A percentile compares a stretch with the other conserved stretches of the same genome.
These are phyloP conservation scores for Pancytospora philotis DNA, from an alignment of 371 early-diverging fungal genomes.

Conservation along the genomic window DNA sequence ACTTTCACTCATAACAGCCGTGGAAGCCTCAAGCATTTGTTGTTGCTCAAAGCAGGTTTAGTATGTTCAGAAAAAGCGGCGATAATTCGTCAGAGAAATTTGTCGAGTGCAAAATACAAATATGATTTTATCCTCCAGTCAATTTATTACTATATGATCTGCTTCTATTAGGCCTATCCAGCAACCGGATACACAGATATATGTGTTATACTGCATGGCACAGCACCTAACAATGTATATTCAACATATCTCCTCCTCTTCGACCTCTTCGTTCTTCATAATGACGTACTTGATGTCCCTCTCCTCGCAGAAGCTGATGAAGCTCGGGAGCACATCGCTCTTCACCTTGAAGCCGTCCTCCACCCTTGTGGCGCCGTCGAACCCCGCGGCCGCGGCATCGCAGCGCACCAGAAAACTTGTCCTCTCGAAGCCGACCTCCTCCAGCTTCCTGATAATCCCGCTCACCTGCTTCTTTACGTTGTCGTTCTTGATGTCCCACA, in stretches of 20 bases:
- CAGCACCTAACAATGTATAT: not conserved
- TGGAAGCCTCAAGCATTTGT: too few relatives aligned
- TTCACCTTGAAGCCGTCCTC: not conserved
- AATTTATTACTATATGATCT: not conserved
- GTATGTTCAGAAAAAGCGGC: too few relatives aligned
- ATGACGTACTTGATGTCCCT: constrained; percentile 20
- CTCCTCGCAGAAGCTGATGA: constrained; percentile 13
- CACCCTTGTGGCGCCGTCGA: constrained; percentile 2
- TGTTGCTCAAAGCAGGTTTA: too few relatives aligned
- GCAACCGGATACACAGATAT: not conserved
- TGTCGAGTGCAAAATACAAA: too few relatives aligned
- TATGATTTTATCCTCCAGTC: too few relatives aligned
- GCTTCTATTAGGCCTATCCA: not conserved
- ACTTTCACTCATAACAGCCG: too few relatives aligned
- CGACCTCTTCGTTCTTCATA: constrained; percentile 23
- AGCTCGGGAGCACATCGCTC: constrained; percentile 24
- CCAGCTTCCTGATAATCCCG: constrained; percentile 47
- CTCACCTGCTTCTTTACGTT: constrained; percentile 47
- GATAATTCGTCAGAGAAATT: too few relatives aligned
- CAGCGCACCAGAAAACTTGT: constrained; percentile 31
- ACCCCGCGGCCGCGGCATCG: constrained; percentile 4
- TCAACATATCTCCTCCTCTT: constrained; percentile 38
- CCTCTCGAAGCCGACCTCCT: constrained; percentile 43
- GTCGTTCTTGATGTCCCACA: constrained; percentile 21
- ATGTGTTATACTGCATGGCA: not conserved